Evolutionary conservation across 306 rosid genomes (phyloP).

Genomic region (Myrica gale): DNA sequence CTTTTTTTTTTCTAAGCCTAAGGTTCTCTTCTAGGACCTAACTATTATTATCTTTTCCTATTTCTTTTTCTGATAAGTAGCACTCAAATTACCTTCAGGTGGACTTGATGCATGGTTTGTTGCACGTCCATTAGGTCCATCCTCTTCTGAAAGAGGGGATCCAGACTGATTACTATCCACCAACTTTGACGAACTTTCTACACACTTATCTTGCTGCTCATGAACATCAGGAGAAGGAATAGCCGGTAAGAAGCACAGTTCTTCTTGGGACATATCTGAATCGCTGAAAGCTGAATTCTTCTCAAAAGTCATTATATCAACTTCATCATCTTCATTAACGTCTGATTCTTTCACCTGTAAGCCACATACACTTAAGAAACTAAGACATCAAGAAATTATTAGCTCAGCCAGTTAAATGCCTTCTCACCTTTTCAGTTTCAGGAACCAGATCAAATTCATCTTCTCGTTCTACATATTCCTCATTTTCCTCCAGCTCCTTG

Average conservation of each 20-base stretch:
- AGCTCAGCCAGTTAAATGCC: constrained; percentile 2
- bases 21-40: not conserved
- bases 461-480: constrained; percentile 87
- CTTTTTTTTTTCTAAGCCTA: too few species aligned
- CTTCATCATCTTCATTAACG: constrained; percentile 79
- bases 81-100: constrained; percentile 55
- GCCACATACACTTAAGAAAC: constrained; percentile 5
- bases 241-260: constrained; percentile 84
- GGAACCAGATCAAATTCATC: constrained; percentile 96
- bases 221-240: constrained; percentile 63
- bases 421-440: constrained; percentile 76
- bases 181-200: constrained; percentile 71
- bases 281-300: constrained; percentile 83
- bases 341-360: constrained; percentile 77
- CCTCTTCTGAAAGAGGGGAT: constrained; percentile 91
- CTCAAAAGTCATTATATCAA: constrained; percentile 75
- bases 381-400: not conserved
- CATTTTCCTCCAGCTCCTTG: constrained; percentile 98
- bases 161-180: constrained; percentile 77
- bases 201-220: constrained; percentile 66
- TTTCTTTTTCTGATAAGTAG: not conserved
- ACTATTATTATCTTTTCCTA: not conserved
- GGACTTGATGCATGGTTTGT: constrained; percentile 72
- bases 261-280: constrained; percentile 88
- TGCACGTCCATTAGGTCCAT: constrained; percentile 67